phyloP scores from a whole-genome alignment of 2,329 filamentous ascomycete genomes.

The Colletotrichum sp. region DNA sequence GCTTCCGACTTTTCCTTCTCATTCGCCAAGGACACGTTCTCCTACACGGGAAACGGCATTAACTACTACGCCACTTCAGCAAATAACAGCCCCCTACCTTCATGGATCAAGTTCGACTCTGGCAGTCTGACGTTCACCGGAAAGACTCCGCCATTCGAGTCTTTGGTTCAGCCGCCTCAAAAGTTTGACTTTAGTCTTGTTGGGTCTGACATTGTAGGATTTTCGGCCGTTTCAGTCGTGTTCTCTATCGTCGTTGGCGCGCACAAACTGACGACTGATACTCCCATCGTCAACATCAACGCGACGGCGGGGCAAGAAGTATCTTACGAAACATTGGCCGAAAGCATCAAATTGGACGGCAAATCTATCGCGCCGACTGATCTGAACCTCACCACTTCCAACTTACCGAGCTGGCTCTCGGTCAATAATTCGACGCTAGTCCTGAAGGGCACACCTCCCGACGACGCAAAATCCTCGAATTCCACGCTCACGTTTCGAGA shows the following conservation, averaged over 20 bases:
- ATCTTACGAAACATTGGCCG: constrained; percentile 55
- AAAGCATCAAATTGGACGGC: constrained; percentile 64
- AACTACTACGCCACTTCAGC: constrained; percentile 80
- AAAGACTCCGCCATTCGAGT: constrained; percentile 68
- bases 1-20: constrained; percentile 57
- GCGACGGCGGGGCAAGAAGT: constrained; percentile 58
- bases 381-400: constrained; percentile 55
- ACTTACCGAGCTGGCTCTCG: constrained; percentile 71
- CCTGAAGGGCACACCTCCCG: constrained; percentile 68
- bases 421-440: constrained; percentile 67
- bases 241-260: constrained; percentile 77
- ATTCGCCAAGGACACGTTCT: constrained; percentile 68
- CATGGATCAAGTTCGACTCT: constrained; percentile 81
- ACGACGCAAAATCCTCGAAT: constrained; percentile 62
- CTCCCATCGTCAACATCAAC: constrained; percentile 61
- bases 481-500: constrained; percentile 68
- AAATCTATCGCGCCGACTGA: constrained; percentile 51
- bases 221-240: constrained; percentile 66
- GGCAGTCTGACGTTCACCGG: constrained; percentile 71
- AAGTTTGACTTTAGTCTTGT: constrained; percentile 75
- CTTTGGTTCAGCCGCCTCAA: constrained; percentile 71
- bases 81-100: constrained; percentile 82
- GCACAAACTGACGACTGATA: constrained; percentile 70
- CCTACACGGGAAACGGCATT: constrained; percentile 52
- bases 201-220: constrained; percentile 81